phyloP scores from a whole-genome alignment of 495 filamentous ascomycete species.

The Neurospora sp. region DNA sequence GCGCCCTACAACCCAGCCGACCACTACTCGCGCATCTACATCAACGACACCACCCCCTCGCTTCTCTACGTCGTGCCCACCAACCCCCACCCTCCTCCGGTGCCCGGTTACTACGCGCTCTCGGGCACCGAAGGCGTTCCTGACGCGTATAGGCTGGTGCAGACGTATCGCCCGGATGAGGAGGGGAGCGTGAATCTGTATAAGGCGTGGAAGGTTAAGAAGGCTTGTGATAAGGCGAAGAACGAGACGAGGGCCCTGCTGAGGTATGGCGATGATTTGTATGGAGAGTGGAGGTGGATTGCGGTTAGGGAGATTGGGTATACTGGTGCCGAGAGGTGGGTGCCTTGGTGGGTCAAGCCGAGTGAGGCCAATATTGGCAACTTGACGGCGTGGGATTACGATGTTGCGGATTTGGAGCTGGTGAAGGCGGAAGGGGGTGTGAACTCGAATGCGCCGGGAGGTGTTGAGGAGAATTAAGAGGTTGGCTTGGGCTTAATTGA shows the following conservation, averaged over 20 bases:
- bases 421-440: conserved; percentile 8
- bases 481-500: not conserved
- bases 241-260: not conserved
- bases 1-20: conserved; percentile 12
- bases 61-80: conserved; percentile 11
- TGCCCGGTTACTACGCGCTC: conserved; percentile 16
- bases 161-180: conserved; percentile 8
- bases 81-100: conserved; percentile 16
- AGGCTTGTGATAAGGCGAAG: not conserved
- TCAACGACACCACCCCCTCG: not conserved
- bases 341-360: conserved; percentile 10
- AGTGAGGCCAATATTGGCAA: conserved; percentile 3
- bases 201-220: not conserved
- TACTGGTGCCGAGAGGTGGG: not conserved
- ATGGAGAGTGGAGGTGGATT: conserved; percentile 8
- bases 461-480: conserved; percentile 6
- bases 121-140: conserved; percentile 7
- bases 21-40: conserved; percentile 9
- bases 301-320: conserved; percentile 8
- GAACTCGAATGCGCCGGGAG: conserved; percentile 11
- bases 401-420: conserved; percentile 9
- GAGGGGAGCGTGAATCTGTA: not conserved
- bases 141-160: conserved; percentile 9
- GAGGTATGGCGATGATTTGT: conserved; percentile 2
- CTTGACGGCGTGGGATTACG: conserved; percentile 6